Evolutionary conservation across 352 stramenopile genomes (phyloP), one percentile per base, ranked within the genome.

Genomic region (Phytophthora pisi): DNA sequence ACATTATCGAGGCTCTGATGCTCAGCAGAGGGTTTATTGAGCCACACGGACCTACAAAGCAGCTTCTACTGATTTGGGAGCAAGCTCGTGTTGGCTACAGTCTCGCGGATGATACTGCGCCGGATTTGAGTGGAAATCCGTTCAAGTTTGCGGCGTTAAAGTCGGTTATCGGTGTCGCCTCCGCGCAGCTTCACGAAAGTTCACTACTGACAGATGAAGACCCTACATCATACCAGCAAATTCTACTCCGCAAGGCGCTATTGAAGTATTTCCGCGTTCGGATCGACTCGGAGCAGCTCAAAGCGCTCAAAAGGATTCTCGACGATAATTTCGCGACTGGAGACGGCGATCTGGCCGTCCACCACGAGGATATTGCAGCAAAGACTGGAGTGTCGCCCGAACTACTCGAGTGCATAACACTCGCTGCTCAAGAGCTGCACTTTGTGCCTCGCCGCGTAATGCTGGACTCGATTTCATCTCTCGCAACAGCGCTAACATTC

Each of bases 1-100:
- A 72, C 30, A 57, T 84, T 15, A 4, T 88, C 2, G 70, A 84
- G 31, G 70, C 69, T 23, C 31, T 84, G 16, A 31, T 88, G 3
- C n/a, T 61, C 2, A 79, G 69, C 36, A 69, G 51, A 46, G 51
- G 45, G 0, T 86, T 84, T 52, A 52, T 53, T 4, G 34, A 58
- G 1, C 38, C 74, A 15, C 38, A 28, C 2, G 15, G 11, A 0
- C 15, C 75, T 1, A 50, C 77, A 1, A 75, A 71, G 9, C 58
- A 70, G 38, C 16, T 87, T 8, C 15, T 61, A 15, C 28, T 60
- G 0, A 26, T 82, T 3, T 78, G 64, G 67, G 36, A 77, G 15
- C 50, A 75, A 23, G 30, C 66, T 42, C 68, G 57, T 26, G 55
- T 47, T 11, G 34, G 11, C 5, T 45, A 31, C 18, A 16, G 5